Conservation (phyloP, 768 basidiomycete genomes). For the Pleurotus eryngii region DNA sequence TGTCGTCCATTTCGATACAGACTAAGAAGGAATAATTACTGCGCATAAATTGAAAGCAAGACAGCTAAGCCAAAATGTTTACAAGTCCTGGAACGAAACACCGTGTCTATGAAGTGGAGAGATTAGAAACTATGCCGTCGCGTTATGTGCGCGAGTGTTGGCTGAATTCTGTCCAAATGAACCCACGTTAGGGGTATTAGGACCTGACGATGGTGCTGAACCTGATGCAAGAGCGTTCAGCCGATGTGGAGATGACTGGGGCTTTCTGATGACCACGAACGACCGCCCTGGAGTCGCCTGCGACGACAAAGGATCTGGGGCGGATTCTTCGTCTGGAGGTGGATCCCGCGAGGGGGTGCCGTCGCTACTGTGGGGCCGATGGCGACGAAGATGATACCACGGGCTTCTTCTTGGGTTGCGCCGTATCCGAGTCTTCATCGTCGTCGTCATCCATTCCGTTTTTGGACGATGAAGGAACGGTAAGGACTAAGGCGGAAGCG, state of each 20-base stretch:
- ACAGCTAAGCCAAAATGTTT: neutral
- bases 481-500: slow-evolving; percentile 29
- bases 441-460: slow-evolving; percentile 18
- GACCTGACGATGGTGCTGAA: neutral
- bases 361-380: slow-evolving; percentile 59
- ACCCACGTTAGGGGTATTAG: neutral
- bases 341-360: slow-evolving; percentile 25
- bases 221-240: slow-evolving; percentile 24
- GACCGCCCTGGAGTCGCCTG: slow-evolving; percentile 41
- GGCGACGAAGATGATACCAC: slow-evolving; percentile 67
- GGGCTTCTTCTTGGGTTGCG: slow-evolving; percentile 58
- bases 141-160: slow-evolving; percentile 15
- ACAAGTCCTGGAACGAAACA: neutral
- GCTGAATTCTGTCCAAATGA: slow-evolving; percentile 9
- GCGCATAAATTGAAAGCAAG: slow-evolving; percentile 6
- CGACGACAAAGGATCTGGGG: slow-evolving; percentile 23
- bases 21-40: neutral
- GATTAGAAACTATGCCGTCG: slow-evolving; percentile 13
- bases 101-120: neutral
- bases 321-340: slow-evolving; percentile 33
- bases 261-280: slow-evolving; percentile 65
- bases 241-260: slow-evolving; percentile 35
- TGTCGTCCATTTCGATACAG: neutral
- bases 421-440: slow-evolving; percentile 37
- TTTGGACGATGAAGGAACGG: slow-evolving; percentile 10